Evolutionary conservation across 768 basidiomycete genomes (phyloP), one percentile per base, ranked within the genome.

Genomic region (Naganishia friedmannii): DNA sequence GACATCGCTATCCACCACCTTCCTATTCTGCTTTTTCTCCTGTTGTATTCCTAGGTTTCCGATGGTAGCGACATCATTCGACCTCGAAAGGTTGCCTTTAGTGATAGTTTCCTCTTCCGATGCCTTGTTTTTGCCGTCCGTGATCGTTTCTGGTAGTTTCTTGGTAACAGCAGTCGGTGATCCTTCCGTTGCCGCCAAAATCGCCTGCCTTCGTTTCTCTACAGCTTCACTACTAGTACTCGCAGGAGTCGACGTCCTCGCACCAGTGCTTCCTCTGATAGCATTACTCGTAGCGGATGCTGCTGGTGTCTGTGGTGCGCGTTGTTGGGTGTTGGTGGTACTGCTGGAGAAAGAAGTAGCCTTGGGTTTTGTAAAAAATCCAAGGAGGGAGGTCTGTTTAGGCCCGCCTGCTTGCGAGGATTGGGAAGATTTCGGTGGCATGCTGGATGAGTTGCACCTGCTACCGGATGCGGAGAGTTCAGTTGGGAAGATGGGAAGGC

Each of bases 311-410:
- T 21, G 54, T 29, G 68, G 56, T 32, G 19, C 69, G 10, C 29
- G 51, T 12, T 29, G 32, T 10, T 48, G 65, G 19, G 9, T 51
- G 48, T 12, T 26, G 70, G 17, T 48, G 32, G 67, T 70, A 15
- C 7, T 42, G 42, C 42, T 42, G 7, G 42, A 42, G 2, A 65
- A 46, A 8, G 72, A 66, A 23, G 67, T 74, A 8, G 54, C 65
- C 70, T 73, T 73, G 6, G 80, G 75, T 67, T 77, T 76, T 5
- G 69, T 69, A 69, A 82, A 81, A 75, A 81, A 82, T 0, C 78
- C 74, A n/a, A 76, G 73, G 21, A 82, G 74, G 4, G 81, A 79
- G 2, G 78, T 74, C 65, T 82, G 81, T 55, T 78, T 80, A 5
- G 32, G 39, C 10, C 55, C 53, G 32, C 51, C 48, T 42, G 31